Evolutionary conservation across 257 asterid genomes (phyloP), one percentile per base, ranked within the genome.

Genomic region (Cordia subcordata): DNA sequence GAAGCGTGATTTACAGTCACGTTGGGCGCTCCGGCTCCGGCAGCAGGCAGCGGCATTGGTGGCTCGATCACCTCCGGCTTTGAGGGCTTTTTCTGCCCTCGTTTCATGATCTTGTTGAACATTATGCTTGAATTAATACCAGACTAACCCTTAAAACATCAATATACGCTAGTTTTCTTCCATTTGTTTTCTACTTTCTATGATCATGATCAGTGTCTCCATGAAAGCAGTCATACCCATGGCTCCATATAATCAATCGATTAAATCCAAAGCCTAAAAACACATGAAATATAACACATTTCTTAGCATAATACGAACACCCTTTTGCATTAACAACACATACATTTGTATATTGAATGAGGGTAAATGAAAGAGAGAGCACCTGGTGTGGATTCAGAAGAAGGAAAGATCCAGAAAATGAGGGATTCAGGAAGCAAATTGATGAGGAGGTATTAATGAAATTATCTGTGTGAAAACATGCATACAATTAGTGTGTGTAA

Each of bases 1-100:
- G 76, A 71, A 53, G 72, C 67, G 53, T 64, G 71, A 60, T 71
- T 71, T 22, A 71, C 76, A 19, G 64, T 65, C 32, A 65, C 76
- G 54, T 65, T 66, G 8, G 67, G 59, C 5, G 63, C 52, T 0
- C 57, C 8, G 13, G 64, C 23, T 15, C 54, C 57, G 27, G 67
- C 5, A 33, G 61, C 17, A 5, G 15, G 8, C 47, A 11, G 5
- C 6, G 76, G 72, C 52, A 65, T 60, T 39, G 76, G 76, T 32
- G 68, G 54, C 60, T 71, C 72, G 55, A 54, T 65, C 5, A 58
- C 60, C 27, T 71, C 76, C 4, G 68, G 53, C 65, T 71, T 71
- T 8, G 76, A 71, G 53, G 59, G 57, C 54, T 71, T 71, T 27
- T 53, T 50, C 8, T 54, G 62, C 62, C 75, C 67, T 38, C 58